Evolutionary conservation across 2,329 filamentous ascomycete genomes (phyloP).

Genomic region (Claviceps pusilla): DNA sequence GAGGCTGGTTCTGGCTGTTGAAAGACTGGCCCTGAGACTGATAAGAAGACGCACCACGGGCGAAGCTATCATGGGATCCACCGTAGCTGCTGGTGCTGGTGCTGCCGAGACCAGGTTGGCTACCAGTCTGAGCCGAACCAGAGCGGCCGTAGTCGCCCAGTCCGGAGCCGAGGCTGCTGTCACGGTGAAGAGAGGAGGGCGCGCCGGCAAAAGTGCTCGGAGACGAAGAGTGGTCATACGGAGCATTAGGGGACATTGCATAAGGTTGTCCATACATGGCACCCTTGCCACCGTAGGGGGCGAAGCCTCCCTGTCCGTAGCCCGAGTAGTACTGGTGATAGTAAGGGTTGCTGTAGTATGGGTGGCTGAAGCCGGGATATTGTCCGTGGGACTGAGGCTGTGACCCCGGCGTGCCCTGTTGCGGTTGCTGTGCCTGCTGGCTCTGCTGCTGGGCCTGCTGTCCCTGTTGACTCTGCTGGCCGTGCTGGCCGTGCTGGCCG

Average conservation of each 20-base stretch:
- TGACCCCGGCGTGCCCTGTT: conserved; percentile 24
- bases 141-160: conserved; percentile 41
- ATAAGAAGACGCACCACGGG: conserved; percentile 37
- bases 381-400: conserved; percentile 32
- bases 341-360: conserved; percentile 48
- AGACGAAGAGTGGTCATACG: conserved; percentile 40
- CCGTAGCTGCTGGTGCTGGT: conserved; percentile 30
- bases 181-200: conserved; percentile 38
- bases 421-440: conserved; percentile 17
- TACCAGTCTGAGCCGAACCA: conserved; percentile 33
- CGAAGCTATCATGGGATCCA: conserved; percentile 40
- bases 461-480: conserved; percentile 26
- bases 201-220: conserved; percentile 33
- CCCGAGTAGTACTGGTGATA: conserved; percentile 46
- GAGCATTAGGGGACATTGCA: conserved; percentile 39
- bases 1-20: conserved; percentile 33
- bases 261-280: conserved; percentile 42
- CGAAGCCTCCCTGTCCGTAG: conserved; percentile 37
- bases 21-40: conserved; percentile 41
- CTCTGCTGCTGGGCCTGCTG: conserved; percentile 22
- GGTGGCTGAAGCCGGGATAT: conserved; percentile 39
- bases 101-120: conserved; percentile 33
- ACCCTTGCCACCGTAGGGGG: conserved; percentile 39
- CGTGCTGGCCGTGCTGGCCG: conserved; percentile 24
- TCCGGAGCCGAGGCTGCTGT: conserved; percentile 33